Percentiles rank a stretch among this genome's conserved stretches.
Conservation (phyloP, 768 basidiomycete genomes). For the Roridomyces roridus region DNA sequence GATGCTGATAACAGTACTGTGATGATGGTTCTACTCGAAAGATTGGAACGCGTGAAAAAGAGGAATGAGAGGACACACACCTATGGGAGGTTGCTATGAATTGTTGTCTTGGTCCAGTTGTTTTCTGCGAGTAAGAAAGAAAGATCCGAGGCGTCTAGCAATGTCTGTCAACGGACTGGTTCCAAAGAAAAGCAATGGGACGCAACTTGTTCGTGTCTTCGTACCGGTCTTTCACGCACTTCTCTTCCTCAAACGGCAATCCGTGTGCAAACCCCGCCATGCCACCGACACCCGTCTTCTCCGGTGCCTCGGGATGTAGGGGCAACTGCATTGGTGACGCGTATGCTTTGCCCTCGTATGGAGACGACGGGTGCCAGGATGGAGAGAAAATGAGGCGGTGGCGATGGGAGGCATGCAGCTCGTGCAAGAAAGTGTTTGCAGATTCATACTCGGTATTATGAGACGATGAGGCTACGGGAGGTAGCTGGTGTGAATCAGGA, state of each 20-base stretch:
- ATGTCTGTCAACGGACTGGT: background rate
- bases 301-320: background rate
- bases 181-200: background rate
- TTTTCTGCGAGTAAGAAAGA: conserved; percentile 68
- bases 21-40: no score
- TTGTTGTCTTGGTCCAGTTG: conserved; percentile 31
- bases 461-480: conserved; percentile 3
- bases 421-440: conserved; percentile 70
- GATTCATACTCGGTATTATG: conserved; percentile 57
- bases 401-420: conserved; percentile 72
- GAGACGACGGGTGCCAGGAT: background rate
- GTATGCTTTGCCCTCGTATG: background rate
- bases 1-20: no score
- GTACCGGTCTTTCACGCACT: conserved; percentile 62
- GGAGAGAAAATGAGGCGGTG: conserved; percentile 60
- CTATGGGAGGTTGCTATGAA: conserved; percentile 2
- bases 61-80: background rate
- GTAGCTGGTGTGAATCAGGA: conserved; percentile 11
- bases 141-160: conserved; percentile 63
- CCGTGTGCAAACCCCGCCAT: background rate
- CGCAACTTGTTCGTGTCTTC: conserved; percentile 67
- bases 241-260: conserved; percentile 42
- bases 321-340: conserved; percentile 6
- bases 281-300: conserved; percentile 21
- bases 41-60: no score